Evolutionary conservation across 352 stramenopile genomes (phyloP), one percentile per base, ranked within the genome.

Genomic region (Phytophthora aleatoria): DNA sequence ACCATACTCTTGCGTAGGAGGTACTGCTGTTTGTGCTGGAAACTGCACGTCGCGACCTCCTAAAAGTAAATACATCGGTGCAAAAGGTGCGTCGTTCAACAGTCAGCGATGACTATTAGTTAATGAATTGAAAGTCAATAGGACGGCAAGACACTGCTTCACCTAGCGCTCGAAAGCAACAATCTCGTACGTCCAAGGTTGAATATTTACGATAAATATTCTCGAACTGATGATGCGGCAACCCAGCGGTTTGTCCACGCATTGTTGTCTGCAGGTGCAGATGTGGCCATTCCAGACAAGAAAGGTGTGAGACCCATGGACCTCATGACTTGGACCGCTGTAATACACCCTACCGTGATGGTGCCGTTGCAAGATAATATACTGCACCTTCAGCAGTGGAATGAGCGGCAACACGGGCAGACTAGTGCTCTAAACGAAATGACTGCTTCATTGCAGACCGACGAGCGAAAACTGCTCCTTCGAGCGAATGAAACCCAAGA

Each of bases 281-380:
- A 66, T 35, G 50, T 73, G 39, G 43, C 57, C 43, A 48, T 67
- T 12, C 41, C 59, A 20, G 71, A 83, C 58, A 78, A 72, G 44
- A 77, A 74, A 50, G 69, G 72, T 5, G 60, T 74, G 33, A 61
- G 63, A 16, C 51, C 72, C n/a, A 67, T 71, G 55, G 72, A 81
- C 26, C 44, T 73, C 15, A 69, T 71, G 44, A 68, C 58, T 30
- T 80, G 74, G 71, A 78, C 64, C 0, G 50, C 66, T n/a, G 54
- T 66, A 16, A 36, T 74, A 20, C 69, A 78, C 10, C 64, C 74
- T 6, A 57, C 67, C 8, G 49, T 78, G 12, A 69, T 78, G 44
- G 58, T 71, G 44, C 70, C 73, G 6, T 50, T 83, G 30, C 68
- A 74, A 56, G 55, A 72, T 36, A 38, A 51, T 5, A 33, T 66